Evolutionary conservation across 2,329 filamentous ascomycete genomes (phyloP), one percentile per base, ranked within the genome.

Genomic region (Claviceps paspali): DNA sequence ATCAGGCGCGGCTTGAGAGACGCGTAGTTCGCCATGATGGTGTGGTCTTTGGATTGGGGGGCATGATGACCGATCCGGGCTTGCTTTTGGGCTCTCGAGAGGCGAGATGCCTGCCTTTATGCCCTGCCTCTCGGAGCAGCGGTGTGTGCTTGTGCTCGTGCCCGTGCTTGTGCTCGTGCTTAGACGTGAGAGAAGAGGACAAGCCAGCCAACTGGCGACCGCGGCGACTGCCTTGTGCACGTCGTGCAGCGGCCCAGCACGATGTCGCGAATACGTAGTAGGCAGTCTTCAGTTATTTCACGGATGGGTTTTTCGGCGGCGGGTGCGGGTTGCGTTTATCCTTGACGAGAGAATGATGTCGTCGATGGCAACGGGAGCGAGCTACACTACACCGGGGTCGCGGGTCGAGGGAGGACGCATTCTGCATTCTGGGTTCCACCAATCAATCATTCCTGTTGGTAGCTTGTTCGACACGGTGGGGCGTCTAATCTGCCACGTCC

Each of bases 21-120:
- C 48, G 47, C 41, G 42, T 47, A 45, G 41, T 50, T 49, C 45
- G 53, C 52, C 56, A 59, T 59, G 49, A 39, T 50, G 45, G 43
- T 49, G 42, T 41, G 43, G 39, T 44, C 37, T 41, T 42, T 43
- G 42, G 45, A 50, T 49, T 43, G 43, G 35, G 37, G 39, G 45
- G 52, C 54, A 56, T 56, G 45, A 37, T 54, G 36, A 37, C 26
- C 28, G 14, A 17, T 18, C 34, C 35, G 29, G 15, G 15, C 10
- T 14, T 29, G 15, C 10, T 14, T 29, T 32, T 6, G 27, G 29
- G 28, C 14, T 22, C 15, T 30, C 15, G 22, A 32, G 15, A 14
- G 22, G 19, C 9, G 18, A 28, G 29, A 30, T 26, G 28, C 28
- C 35, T 18, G 7, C n/a, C n/a, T n/a, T n/a, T n/a, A n/a, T n/a